Conservation (phyloP, 495 filamentous ascomycete genomes). For the Hypoxylon fuscum region DNA sequence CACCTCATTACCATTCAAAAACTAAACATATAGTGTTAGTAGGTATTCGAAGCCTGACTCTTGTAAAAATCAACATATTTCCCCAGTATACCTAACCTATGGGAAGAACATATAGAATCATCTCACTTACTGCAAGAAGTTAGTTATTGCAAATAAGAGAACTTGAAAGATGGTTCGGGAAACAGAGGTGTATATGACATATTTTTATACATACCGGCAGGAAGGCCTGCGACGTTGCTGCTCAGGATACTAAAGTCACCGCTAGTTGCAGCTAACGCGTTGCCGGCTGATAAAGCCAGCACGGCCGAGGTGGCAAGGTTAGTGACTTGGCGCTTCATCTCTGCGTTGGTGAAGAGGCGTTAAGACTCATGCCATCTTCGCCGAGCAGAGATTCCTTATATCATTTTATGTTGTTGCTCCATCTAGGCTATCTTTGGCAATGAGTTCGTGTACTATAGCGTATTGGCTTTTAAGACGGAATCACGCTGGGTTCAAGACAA, state of each 20-base stretch:
- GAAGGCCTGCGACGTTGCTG: conserved; percentile 70
- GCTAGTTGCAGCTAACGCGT: conserved; percentile 30
- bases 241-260: conserved; percentile 61
- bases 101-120: too few species aligned
- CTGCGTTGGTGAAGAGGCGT: conserved; percentile 10
- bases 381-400: neutral
- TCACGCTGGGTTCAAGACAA: conserved; percentile 11
- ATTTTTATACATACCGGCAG: too few species aligned
- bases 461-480: conserved; percentile 3
- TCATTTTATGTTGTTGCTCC: conserved; percentile 17
- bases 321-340: conserved; percentile 26
- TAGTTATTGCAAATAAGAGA: too few species aligned
- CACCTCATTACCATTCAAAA: conserved; percentile 62
- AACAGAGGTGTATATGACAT: too few species aligned
- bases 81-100: too few species aligned
- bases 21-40: too few species aligned
- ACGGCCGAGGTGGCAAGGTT: conserved; percentile 19
- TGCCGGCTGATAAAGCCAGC: conserved; percentile 4
- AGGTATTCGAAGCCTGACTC: too few species aligned
- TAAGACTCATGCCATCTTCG: neutral
- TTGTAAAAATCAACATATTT: too few species aligned
- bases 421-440: conserved; percentile 10
- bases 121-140: too few species aligned
- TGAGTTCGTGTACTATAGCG: conserved; percentile 2
- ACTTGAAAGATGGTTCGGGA: too few species aligned